Evolutionary conservation across 2,329 filamentous ascomycete species (phyloP), one percentile per base, ranked within the genome.

Genomic region (Pyrenophora teres): DNA sequence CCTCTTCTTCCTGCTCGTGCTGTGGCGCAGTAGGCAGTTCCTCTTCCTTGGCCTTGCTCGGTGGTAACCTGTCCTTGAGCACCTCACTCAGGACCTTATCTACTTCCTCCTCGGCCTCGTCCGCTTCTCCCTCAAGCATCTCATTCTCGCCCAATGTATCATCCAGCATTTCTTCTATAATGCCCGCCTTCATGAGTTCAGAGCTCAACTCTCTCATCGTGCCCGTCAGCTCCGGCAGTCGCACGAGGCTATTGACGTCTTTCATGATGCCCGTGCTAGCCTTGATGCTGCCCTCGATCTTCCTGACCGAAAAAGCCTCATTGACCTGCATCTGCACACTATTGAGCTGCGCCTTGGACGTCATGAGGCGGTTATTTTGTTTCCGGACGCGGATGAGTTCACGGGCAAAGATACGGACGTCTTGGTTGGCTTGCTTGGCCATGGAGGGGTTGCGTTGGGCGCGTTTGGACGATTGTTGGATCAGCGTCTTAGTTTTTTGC

Each of bases 291-390:
- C 92, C 93, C 76, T 97, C 92, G 59, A 99, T 97, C 81, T 96
- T 96, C 63, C 91, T 87, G 65, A 97, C 87, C 1, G 91, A 90
- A 74, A 97, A 97, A 1, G 94, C 92, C 78, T 97, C 93, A 69
- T 92, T 91, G 69, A 99, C 93, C 77, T 97, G 94, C 92, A 97
- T 96, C 75, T 93, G 88, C 37, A 99, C 93, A 62, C 88, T 93
- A 71, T 87, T 87, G 40, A 99, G 83, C 77, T 97, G 94, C 2
- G 94, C 94, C 72, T 95, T 95, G 65, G 87, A 88, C 0, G 93
- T 97, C 15, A 88, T 81, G 33, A 97, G 82, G 4, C 94, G 86
- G 25, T 81, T 77, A 15, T 82, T 83, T 57, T 92, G 87, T 71
- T 88, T 90, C 59, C 94, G 89, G 53, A 90, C 84, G 45, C 89